Base-by-base conservation (phyloP, 495 filamentous ascomycete species). In the Penicillium taxi region DNA sequence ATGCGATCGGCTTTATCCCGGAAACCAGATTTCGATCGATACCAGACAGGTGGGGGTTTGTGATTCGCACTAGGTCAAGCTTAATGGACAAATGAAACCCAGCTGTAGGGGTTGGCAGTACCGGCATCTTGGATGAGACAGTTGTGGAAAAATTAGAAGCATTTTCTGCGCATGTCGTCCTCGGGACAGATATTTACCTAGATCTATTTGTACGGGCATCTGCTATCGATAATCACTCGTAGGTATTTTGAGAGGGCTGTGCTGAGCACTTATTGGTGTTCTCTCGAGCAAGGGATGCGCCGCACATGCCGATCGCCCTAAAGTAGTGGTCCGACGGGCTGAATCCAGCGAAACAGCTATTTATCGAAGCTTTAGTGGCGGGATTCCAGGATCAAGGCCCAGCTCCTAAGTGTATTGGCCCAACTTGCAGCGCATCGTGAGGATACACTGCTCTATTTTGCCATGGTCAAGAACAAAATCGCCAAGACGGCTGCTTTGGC, bases 41-140 rank as follows among this genome's bases (percentile, higher is more conserved):
- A 5, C 6, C 25, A 2, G 26, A 35, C 12, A 39, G 26, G 11
- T 43, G 39, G 14, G 39, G 39, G 24, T 18, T 44, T 21, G 35
- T 17, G 12, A 52, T 48, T 17, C 44, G 41, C 23, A 44, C 44
- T 11, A 19, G 36, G 6, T n/a, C 33, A 1, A 17, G 14, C n/a
- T 48, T 48, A 6, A 13, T 23, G 9, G 41, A 41, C 0, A 52
- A 48, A 8, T 21, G 42, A 7, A 52, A 48, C 15, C 41, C 41
- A 24, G 49, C 39, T 26, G 45, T 45, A 15, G 45, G 41, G 22
- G 37, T 16, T 30, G 45, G 49, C 4, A 35, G 29, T 3, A 20
- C 31, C 0, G 31, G 27, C 5, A 17, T 11, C 9, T 12, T 48
- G 1, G 21, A 33, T 4, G 31, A 40, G 8, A 30, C 6, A 5